Evolutionary conservation across 495 filamentous ascomycete genomes (phyloP), one percentile per base, ranked within the genome.

Genomic region (Trichoderma orchidacearum): DNA sequence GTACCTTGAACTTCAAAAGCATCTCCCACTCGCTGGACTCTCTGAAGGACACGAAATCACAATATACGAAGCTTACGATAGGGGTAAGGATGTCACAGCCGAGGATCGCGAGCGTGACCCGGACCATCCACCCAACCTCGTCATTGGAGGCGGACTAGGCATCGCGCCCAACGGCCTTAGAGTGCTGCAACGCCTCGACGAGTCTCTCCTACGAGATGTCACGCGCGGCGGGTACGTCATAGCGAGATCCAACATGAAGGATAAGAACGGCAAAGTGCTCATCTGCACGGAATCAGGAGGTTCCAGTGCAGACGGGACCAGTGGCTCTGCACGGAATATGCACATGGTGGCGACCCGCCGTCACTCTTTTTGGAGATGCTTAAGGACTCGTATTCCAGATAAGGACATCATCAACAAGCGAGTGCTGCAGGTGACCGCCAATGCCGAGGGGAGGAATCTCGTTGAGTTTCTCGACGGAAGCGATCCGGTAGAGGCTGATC

Each of bases 91-190:
- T 31, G 30, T 32, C 51, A 53, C 51, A 12, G 21, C 28, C 9
- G 51, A 53, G 5, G 28, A 53, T 18, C 51, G 51, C 1, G 28
- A 31, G 21, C 17, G 31, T 17, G 30, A 28, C 8, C 62, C 38
- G 59, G 60, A 34, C 58, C 65, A 1, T 54, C 59, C 41, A 54
- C 60, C 60, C 13, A 73, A 73, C 1, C 59, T 72, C 13, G 64
- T 71, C 29, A 69, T 80, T 7, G 78, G 76, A n/a, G 75, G 76
- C 41, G 75, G 72, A 5, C 63, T 81, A 2, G 77, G 70, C 31
- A 53, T 81, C 38, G 68, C 63, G 8, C 72, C 78, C 3, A 82
- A 80, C 58, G 76, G 79, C 15, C 66, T 81, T 34, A 63, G 69
- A 35, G 70, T 76, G 5, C 63, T 80, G 1, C 57, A 65, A 28